Conservation (phyloP, 2,329 filamentous ascomycete species). For the Aureobasidium mangrovei region DNA sequence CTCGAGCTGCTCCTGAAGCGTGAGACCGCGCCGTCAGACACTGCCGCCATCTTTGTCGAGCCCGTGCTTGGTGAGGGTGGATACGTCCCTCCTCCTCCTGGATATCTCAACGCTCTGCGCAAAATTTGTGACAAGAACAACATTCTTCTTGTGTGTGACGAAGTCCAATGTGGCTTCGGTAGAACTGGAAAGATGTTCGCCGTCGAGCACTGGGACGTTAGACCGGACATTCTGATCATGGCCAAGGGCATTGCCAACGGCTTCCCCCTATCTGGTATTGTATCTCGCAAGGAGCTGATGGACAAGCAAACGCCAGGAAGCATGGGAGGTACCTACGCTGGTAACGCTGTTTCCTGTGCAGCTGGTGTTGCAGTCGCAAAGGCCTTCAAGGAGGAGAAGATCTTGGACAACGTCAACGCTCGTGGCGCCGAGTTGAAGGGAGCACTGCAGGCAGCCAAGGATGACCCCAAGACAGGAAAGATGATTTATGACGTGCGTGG, state of each 20-base stretch:
- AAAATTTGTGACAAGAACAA: constrained; percentile 37
- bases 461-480: constrained; percentile 22
- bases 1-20: constrained; percentile 30
- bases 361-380: constrained; percentile 30
- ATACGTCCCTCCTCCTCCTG: constrained; percentile 27
- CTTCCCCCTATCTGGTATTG: constrained; percentile 21
- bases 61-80: constrained; percentile 31
- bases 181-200: constrained; percentile 38
- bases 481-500: constrained; percentile 32
- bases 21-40: constrained; percentile 28
- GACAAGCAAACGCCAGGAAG: constrained; percentile 29
- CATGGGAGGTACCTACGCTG: constrained; percentile 32
- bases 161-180: constrained; percentile 38
- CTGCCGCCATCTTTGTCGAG: constrained; percentile 30
- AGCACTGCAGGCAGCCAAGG: constrained; percentile 21
- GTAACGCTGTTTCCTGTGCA: constrained; percentile 31
- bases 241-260: constrained; percentile 25
- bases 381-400: constrained; percentile 30
- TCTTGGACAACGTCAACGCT: constrained; percentile 30
- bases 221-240: constrained; percentile 37
- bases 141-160: constrained; percentile 36
- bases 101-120: constrained; percentile 30
- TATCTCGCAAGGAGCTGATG: constrained; percentile 29
- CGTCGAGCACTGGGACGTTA: constrained; percentile 34
- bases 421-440: constrained; percentile 23